phyloP scores from a whole-genome alignment of 2,329 filamentous ascomycete genomes.

The Colletotrichum sp. region DNA sequence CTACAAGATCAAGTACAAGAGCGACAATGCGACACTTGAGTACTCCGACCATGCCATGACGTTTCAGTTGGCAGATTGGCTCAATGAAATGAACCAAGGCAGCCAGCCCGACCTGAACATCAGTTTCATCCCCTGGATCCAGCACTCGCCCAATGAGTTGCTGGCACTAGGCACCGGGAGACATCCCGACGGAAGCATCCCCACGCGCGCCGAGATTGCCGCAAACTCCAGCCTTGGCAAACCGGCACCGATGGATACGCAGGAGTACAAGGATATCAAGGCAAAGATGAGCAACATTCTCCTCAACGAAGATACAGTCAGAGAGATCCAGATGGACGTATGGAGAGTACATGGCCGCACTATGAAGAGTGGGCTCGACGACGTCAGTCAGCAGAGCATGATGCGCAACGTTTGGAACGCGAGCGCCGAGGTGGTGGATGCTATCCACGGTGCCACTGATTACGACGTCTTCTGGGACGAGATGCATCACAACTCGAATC shows the following conservation, averaged over 20 bases:
- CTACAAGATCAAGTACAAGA: slow-evolving; percentile 44
- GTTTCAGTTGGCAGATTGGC: slow-evolving; percentile 60
- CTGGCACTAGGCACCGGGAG: slow-evolving; percentile 50
- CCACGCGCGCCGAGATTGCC: slow-evolving; percentile 52
- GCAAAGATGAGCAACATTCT: slow-evolving; percentile 28
- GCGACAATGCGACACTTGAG: slow-evolving; percentile 55
- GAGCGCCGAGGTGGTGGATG: slow-evolving; percentile 54
- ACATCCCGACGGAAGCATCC: slow-evolving; percentile 56
- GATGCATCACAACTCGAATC: slow-evolving; percentile 36
- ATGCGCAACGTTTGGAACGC: slow-evolving; percentile 51
- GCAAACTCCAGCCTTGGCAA: slow-evolving; percentile 45
- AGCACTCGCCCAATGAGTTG: slow-evolving; percentile 59
- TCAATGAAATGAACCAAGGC: slow-evolving; percentile 60
- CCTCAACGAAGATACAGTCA: not conserved
- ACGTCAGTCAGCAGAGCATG: slow-evolving; percentile 52
- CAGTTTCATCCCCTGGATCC: slow-evolving; percentile 67
- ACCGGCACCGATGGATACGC: slow-evolving; percentile 30
- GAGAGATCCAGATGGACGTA: slow-evolving; percentile 44
- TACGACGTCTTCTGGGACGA: slow-evolving; percentile 40
- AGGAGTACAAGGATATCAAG: slow-evolving; percentile 26
- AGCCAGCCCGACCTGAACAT: slow-evolving; percentile 50
- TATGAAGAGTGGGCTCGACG: slow-evolving; percentile 56
- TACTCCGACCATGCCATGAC: slow-evolving; percentile 67
- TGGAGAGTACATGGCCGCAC: slow-evolving; percentile 45
- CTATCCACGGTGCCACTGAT: slow-evolving; percentile 34